Evolutionary conservation across 1,139 yeast species (phyloP), one percentile per base, ranked within the genome.

Genomic region (Chernovozyma aurita): DNA sequence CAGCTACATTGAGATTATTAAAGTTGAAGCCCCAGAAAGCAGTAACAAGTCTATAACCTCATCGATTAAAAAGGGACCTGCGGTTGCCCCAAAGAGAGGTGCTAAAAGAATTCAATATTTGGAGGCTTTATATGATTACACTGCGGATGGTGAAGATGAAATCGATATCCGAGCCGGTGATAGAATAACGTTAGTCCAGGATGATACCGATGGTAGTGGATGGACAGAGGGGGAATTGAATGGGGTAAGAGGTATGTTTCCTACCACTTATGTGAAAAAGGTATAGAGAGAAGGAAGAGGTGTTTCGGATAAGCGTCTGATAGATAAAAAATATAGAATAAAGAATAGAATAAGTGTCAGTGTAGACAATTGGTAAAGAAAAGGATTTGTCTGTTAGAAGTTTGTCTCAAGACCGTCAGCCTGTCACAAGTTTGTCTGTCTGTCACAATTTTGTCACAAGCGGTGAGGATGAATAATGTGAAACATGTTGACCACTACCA

Each of bases 211-310:
- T 40, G 96, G 95, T 5, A 82, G 83, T 44, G 99, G 99, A 1
- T 92, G 99, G 99, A 88, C 97, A 1, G 86, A 82, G 48, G 98
- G 97, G 8, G 95, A 85, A 52, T 47, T 84, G 14, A 72, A 81
- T 48, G 96, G 95, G 1, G 49, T 47, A 24, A 69, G 66, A 31
- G 97, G 97, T 1, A 58, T 86, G 45, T 85, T 90, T 59, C 97
- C 97, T 5, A 81, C 94, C 0, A 70, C 85, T 43, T 90, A 88
- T 55, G 85, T 73, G 6, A 63, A 57, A 43, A 63, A 57, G 40
- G 42, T 69, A 22, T 62, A 59, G 34, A 24, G 25, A n/a, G n/a
- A n/a, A n/a, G n/a, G n/a, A n/a, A n/a, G n/a, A n/a, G n/a, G n/a
- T n/a, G n/a, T n/a, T n/a, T n/a, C n/a, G n/a, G n/a, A n/a, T n/a